Base-by-base conservation (phyloP, 495 filamentous ascomycete species). In the Trichoderma reesei region DNA sequence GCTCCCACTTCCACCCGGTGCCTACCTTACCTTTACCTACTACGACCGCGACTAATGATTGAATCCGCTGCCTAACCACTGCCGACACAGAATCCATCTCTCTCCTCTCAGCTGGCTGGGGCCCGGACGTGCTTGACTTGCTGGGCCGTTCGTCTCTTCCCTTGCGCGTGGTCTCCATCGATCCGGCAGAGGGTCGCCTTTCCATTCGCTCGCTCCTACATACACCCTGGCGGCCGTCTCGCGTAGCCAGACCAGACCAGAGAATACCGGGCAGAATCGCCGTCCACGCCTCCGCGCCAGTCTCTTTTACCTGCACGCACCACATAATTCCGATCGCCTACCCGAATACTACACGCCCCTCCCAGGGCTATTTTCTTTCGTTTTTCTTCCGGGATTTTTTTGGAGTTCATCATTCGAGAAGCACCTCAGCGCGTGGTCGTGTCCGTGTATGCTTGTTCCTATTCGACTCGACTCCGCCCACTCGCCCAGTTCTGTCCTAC, bases 191-290 rank as follows among this genome's bases (percentile, higher is more conserved):
- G 26, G 26, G 26, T 1, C 26, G 26, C 26, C 26, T 26, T 26
- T 18, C 46, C 51, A 34, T 56, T 26, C 51, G 34, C 8, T 56
- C 51, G 51, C 51, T 56, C 51, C 26, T 26, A 33, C 51, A 56
- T 34, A 33, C 51, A 56, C 51, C 51, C 51, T 56, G 51, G 33
- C 51, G 26, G 51, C 34, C 51, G 51, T 56, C 18, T 56, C 51
- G 51, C 51, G 51, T 56, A 48, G 42, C 42, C 51, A 11, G 9
- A 26, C 26, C 26, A 26, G 26, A 26, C 26, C 26, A 26, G 26
- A 26, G 26, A 26, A 26, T 26, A 26, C 26, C 26, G 34, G 51
- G 8, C 51, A 56, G 51, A 56, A 56, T 56, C 51, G 26, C 20
- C 51, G 51, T 16, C 51, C n/a, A 46, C 42, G n/a, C 42, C 42